Conservation (phyloP, 768 basidiomycete genomes). For the Coprinopsis marcescibilis region DNA sequence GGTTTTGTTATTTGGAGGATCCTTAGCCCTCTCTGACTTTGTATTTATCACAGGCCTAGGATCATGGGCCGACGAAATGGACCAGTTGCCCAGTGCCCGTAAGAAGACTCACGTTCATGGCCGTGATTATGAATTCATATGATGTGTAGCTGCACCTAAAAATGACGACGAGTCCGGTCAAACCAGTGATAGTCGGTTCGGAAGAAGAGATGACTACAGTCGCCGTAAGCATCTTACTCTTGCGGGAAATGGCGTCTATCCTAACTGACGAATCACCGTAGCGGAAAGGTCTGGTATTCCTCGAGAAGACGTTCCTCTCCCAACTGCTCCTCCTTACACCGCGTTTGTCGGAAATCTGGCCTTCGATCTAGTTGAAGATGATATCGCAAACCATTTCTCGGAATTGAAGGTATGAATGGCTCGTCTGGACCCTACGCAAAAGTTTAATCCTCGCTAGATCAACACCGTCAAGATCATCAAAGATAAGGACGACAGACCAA, state of each 20-base stretch:
- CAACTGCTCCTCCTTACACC: conserved; percentile 89
- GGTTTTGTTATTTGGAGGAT: conserved; percentile 27
- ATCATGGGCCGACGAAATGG: conserved; percentile 99
- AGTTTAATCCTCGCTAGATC: conserved; percentile 45
- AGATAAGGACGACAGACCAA: conserved; percentile 90
- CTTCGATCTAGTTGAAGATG: conserved; percentile 84
- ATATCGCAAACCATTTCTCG: conserved; percentile 77
- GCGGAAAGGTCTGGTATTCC: conserved; percentile 48
- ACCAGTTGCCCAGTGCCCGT: conserved; percentile 89
- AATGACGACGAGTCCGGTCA: conserved; percentile 54
- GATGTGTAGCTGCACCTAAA: conserved; percentile 55
- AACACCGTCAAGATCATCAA: conserved; percentile 90
- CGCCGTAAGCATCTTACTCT: conserved; percentile 42
- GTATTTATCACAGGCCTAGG: conserved; percentile 55
- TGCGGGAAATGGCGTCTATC: conserved; percentile 9
- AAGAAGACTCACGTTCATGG: conserved; percentile 30
- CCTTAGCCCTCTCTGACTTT: conserved; percentile 13
- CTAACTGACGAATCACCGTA: conserved; percentile 29
- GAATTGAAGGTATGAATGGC: conserved; percentile 45
- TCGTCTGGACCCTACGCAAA: not conserved
- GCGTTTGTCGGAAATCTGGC: conserved; percentile 96
- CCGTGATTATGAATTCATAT: not conserved
- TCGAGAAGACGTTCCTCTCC: conserved; percentile 93
- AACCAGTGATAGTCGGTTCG: conserved; percentile 47
- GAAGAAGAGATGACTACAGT: conserved; percentile 60